A percentile compares a stretch with the other conserved stretches of the same genome.
Conservation (phyloP, 768 basidiomycete genomes). For the Wakefieldia striispora region DNA sequence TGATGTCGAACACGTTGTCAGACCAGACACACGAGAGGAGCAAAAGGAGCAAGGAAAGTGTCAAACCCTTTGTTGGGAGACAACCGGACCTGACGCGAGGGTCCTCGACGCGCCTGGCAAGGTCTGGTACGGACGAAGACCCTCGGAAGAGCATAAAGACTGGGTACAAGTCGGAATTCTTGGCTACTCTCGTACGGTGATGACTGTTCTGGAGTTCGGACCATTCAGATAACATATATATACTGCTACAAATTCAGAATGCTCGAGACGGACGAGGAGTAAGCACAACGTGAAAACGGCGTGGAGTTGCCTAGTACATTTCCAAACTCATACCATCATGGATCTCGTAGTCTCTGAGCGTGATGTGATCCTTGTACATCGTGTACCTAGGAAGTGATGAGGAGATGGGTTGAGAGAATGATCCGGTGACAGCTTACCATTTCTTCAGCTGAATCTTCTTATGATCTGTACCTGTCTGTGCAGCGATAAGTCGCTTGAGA, state of each 20-base stretch:
- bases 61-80: constrained; percentile 26
- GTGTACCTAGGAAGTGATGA: constrained; percentile 65
- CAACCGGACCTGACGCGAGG: constrained; percentile 17
- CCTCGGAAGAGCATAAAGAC: constrained; percentile 1
- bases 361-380: constrained; percentile 95
- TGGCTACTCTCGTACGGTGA: constrained; percentile 5
- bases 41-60: constrained; percentile 13
- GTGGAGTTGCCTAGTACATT: constrained; percentile 59
- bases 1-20: constrained; percentile 35
- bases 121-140: constrained; percentile 1
- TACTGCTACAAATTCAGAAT: constrained; percentile 13
- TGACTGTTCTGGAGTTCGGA: neutral
- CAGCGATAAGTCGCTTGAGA: constrained; percentile 94
- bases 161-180: constrained; percentile 21
- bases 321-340: constrained; percentile 92
- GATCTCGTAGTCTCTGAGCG: constrained; percentile 89
- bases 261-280: constrained; percentile 2
- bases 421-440: constrained; percentile 57
- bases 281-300: neutral
- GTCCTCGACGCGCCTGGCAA: constrained; percentile 17
- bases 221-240: constrained; percentile 4
- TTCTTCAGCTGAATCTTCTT: constrained; percentile 94
- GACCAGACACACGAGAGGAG: constrained; percentile 44
- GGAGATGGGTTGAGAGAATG: neutral
- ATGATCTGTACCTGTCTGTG: constrained; percentile 87